A percentile compares a stretch with the other conserved stretches of the same genome.
Conservation (phyloP, 495 filamentous ascomycete genomes). For the Staphylotrichum tortipilum region DNA sequence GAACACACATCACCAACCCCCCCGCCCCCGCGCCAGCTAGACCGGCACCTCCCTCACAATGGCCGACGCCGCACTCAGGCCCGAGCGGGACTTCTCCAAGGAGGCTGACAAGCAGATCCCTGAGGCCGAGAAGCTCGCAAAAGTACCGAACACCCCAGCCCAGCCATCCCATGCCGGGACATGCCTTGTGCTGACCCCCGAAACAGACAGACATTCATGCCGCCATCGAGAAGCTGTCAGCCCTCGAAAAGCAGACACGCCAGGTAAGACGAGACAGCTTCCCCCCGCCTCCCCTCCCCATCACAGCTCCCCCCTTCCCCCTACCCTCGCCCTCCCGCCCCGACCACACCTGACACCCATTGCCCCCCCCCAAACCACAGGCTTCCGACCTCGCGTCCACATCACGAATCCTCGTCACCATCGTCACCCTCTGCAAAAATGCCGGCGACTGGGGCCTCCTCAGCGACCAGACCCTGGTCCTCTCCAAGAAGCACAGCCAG, state of each 20-base stretch:
- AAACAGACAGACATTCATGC: constrained; percentile 64
- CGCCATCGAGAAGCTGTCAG: constrained; percentile 86
- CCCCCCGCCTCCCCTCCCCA: no score
- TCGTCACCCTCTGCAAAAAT: constrained; percentile 91
- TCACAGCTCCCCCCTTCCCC: constrained; percentile 7
- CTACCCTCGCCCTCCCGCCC: not conserved
- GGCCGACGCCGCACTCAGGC: constrained; percentile 45
- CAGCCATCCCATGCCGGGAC: no score
- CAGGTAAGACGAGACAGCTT: no score
- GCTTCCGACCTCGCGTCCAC: constrained; percentile 93
- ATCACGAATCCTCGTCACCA: constrained; percentile 72
- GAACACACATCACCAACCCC: not conserved
- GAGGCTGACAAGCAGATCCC: constrained; percentile 86
- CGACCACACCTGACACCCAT: constrained; percentile 5
- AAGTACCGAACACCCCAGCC: constrained; percentile 45
- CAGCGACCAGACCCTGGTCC: constrained; percentile 89
- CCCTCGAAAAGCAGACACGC: constrained; percentile 89
- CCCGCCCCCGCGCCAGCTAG: not conserved
- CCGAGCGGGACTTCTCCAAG: constrained; percentile 72
- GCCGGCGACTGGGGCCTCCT: constrained; percentile 84
- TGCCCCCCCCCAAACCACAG: constrained; percentile 47
- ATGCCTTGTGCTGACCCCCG: not conserved
- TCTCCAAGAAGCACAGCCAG: constrained; percentile 99
- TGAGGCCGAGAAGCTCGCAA: constrained; percentile 77
- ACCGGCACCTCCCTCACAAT: no score